Evolutionary conservation across 2,329 filamentous ascomycete genomes (phyloP), one percentile per base, ranked within the genome.

Genomic region (Niveomyces coronatus): DNA sequence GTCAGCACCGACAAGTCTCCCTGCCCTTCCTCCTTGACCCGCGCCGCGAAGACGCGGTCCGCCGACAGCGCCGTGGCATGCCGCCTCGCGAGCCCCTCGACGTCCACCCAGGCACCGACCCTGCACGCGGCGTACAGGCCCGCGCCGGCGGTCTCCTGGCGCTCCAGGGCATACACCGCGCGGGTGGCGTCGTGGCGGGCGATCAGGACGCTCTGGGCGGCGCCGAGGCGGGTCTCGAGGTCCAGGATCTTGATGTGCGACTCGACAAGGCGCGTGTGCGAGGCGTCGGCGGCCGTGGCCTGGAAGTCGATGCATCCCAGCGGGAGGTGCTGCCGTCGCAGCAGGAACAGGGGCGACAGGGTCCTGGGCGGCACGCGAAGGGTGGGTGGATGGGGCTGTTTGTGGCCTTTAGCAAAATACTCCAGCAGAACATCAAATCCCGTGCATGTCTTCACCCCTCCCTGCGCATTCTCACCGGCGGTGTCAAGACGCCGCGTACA

Each of bases 41-140:
- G n/a, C n/a, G n/a, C n/a, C n/a, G 48, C 45, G 7, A 44, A 43
- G 7, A 62, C 38, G 9, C 58, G 56, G 9, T 60, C 50, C 17
- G 44, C 49, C 31, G 49, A 57, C 19, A 57, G 35, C 4, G 52
- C 55, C 0, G 70, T 73, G 27, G 75, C 72, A 27, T 64, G 55
- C 9, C 56, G 53, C n/a, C n/a, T n/a, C 17, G 60, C 58, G 19
- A 87, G 60, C 6, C 65, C 60, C 24, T 70, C 65, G 36, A 81
- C 53, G 44, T 78, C 71, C 16, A 83, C 67, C 79, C 81, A 85
- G 15, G 63, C 57, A 2, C 75, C 79, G 30, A 91, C 62, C 49
- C 73, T 78, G 55, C 79, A 87, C 18, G 85, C 54, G 9, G 74
- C 72, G 53, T 84, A 88, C 4, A 81, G 62, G 1, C 70, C 70